Base-by-base conservation (phyloP, 208 protist genomes). In the Leishmania tarentolae region DNA sequence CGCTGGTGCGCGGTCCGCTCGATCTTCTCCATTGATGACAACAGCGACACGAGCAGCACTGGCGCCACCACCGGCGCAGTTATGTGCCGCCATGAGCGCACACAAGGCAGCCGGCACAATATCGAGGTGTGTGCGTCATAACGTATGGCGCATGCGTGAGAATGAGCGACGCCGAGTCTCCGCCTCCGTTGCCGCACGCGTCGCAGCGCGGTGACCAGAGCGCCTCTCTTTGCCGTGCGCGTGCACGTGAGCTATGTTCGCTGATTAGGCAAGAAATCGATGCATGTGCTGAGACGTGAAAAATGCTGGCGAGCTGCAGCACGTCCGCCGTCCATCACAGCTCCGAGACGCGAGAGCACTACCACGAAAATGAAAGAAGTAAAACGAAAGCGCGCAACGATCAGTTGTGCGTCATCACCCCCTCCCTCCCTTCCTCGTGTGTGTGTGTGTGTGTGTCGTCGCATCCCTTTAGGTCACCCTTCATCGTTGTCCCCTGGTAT, bases 381-480 rank as follows among this genome's bases (percentile, higher is more conserved):
- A n/a, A 61, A n/a, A 3, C 8, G 24, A 61, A 61, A 61, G 24
- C 11, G 56, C 56, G 6, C 56, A n/a, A 31, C 24, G 24, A 31
- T 7, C 56, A 61, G 56, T n/a, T 8, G 47, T 52, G 17, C 47
- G 47, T 52, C 47, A 0, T 52, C 17, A 15, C 47, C 17, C 47
- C 17, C 47, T 52, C 0, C 17, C 0, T 52, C 0, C 17, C 6
- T n/a, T n/a, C n/a, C n/a, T n/a, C 77, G 6, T 87, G 74, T 86
- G 35, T 85, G 63, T 85, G 5, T 82, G 52, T 82, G 28, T 87
- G 76, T 80, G 57, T 78, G 52, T 79, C 63, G 19, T 61, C 24
- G 24, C 8, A 61, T 31, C 56, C 2, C 24, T 13, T 61, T 24
- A n/a, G 56, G 56, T n/a, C 19, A 15, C 24, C 2, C 24, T 4